These are phyloP conservation scores for Boletus rubescentipes DNA, from an alignment of 768 basidiomycete species.

Conservation along the genomic window DNA sequence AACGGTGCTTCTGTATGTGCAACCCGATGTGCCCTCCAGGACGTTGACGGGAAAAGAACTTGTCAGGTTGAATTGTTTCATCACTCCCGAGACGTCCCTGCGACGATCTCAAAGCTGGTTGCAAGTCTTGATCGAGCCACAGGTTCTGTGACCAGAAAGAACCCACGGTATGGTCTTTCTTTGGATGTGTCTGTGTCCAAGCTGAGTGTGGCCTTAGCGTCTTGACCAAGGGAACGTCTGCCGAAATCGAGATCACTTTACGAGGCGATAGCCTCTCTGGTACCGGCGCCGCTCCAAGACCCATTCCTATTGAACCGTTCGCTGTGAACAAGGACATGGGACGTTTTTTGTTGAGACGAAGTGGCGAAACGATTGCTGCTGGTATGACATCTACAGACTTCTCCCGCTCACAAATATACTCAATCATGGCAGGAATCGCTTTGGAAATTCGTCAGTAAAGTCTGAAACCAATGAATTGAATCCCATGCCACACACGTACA, in stretches of 20 bases:
- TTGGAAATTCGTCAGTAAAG: constrained; percentile 38
- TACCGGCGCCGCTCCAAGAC: constrained; percentile 42
- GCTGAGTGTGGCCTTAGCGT: constrained; percentile 50
- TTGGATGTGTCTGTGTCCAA: neutral
- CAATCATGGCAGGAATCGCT: constrained; percentile 40
- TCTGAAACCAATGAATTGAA: constrained; percentile 1
- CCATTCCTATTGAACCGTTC: constrained; percentile 88
- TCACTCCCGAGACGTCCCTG: constrained; percentile 91
- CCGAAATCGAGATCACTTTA: constrained; percentile 81
- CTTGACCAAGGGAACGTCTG: constrained; percentile 79
- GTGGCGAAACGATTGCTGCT: constrained; percentile 93
- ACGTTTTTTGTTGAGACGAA: constrained; percentile 78
- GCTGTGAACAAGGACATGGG: constrained; percentile 95
- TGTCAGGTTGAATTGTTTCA: constrained; percentile 88
- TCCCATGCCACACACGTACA: constrained; percentile 11
- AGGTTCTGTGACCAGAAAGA: constrained; percentile 70
- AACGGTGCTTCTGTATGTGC: constrained; percentile 74
- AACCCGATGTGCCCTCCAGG: neutral
- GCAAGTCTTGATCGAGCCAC: constrained; percentile 75
- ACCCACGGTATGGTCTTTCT: constrained; percentile 61
- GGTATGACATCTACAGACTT: constrained; percentile 44
- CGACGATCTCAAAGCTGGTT: constrained; percentile 79
- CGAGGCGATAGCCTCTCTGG: constrained; percentile 56
- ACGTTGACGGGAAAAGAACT: neutral
- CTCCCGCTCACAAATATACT: neutral